phyloP scores from a whole-genome alignment of 768 basidiomycete species.

The Cytidiella melzeri region DNA sequence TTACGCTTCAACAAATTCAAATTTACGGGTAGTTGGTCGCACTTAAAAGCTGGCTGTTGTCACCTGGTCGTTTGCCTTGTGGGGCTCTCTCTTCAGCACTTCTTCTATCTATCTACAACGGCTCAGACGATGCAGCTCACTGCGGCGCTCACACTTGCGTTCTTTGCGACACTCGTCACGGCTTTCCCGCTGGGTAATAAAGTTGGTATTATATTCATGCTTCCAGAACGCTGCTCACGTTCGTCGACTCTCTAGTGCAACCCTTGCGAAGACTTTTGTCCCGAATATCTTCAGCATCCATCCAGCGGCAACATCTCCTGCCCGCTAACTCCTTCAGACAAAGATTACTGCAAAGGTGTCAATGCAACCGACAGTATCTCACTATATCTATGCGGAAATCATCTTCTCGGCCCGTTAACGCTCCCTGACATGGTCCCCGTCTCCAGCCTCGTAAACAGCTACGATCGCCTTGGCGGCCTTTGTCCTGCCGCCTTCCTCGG shows the following conservation, averaged over 20 bases:
- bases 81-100: too few relatives aligned
- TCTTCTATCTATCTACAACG: too few relatives aligned
- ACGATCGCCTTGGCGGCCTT: background rate
- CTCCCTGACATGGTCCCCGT: background rate
- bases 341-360: background rate
- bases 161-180: too few relatives aligned
- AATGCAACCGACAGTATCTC: background rate
- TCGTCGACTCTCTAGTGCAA: background rate
- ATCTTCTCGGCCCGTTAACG: background rate
- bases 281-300: background rate
- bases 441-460: background rate
- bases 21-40: too few relatives aligned
- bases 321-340: background rate
- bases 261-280: background rate
- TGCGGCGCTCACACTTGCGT: too few relatives aligned
- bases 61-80: too few relatives aligned
- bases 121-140: too few relatives aligned
- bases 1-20: too few relatives aligned
- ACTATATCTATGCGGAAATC: background rate
- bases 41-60: too few relatives aligned
- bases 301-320: background rate
- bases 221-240: background rate
- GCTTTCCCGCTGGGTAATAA: background rate
- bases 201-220: background rate
- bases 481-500: background rate